phyloP scores from a whole-genome alignment of 2,329 filamentous ascomycete genomes.

The Ophiocordyceps camponoti-leonardi region DNA sequence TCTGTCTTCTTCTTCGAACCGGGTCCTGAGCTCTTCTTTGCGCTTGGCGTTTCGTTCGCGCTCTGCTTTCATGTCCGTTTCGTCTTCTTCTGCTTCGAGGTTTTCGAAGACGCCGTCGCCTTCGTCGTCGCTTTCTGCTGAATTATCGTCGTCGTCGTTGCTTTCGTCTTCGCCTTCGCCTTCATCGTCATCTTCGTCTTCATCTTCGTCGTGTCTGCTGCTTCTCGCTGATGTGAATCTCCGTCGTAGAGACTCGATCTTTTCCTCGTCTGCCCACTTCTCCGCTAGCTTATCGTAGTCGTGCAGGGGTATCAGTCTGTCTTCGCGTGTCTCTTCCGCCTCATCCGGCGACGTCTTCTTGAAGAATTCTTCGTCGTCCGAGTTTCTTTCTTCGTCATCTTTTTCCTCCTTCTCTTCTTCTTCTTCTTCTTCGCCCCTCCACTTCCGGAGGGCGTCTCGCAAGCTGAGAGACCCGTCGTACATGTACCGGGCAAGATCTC shows the following conservation, averaged over 20 bases:
- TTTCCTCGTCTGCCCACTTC: conserved; percentile 72
- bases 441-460: conserved; percentile 57
- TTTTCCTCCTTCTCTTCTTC: conserved; percentile 32
- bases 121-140: conserved; percentile 33
- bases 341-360: conserved; percentile 46
- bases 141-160: conserved; percentile 42
- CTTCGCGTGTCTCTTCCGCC: conserved; percentile 47
- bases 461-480: conserved; percentile 71
- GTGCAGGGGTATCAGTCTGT: conserved; percentile 60
- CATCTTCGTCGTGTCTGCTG: conserved; percentile 22
- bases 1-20: conserved; percentile 96
- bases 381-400: conserved; percentile 28
- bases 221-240: conserved; percentile 53
- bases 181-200: conserved; percentile 28
- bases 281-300: conserved; percentile 66
- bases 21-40: conserved; percentile 85
- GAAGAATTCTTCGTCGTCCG: conserved; percentile 47
- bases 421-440: conserved; percentile 49
- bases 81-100: conserved; percentile 36
- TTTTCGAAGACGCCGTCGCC: conserved; percentile 76
- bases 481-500: conserved; percentile 72
- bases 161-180: conserved; percentile 56
- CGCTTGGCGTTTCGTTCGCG: conserved; percentile 76
- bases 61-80: conserved; percentile 58
- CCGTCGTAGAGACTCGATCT: conserved; percentile 54